Evolutionary conservation across 768 basidiomycete genomes (phyloP), one percentile per base, ranked within the genome.

Genomic region (Cubamyces sp.): DNA sequence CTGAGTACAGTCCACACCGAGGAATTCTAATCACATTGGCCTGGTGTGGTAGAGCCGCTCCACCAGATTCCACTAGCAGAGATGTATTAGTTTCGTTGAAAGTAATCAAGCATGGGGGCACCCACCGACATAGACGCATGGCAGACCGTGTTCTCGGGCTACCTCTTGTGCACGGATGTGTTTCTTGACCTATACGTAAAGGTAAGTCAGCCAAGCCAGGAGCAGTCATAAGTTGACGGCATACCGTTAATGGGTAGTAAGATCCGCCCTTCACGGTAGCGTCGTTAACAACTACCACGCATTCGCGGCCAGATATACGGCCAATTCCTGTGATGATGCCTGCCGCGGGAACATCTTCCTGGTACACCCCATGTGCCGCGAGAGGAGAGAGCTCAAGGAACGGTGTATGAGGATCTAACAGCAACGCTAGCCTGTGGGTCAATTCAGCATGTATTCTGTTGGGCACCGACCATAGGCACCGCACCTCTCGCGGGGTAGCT

Each of bases 101-200:
- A 25, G 25, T 15, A 8, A 15, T 49, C 45, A 21, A 34, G 9
- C 42, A 21, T 2, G 11, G 19, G 42, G 28, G 37, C 1, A 71
- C 88, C 23, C 71, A 94, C 94, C 94, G 61, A 96, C 81, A 75
- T 98, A 98, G 43, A 98, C 84, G 73, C 94, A 96, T 11, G 95
- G 94, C 34, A 97, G 75, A 4, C 87, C 83, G 71, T 96, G 91
- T 77, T 96, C 94, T 61, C 87, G 79, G n/a, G 95, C 95, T 64
- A 98, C 88, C 72, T 97, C 93, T 71, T 98, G 95, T 0, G 95
- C 96, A 19, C 95, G 85, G 25, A 98, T 75, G 68, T 98, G 95
- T 73, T 98, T 98, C 85, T 97, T 98, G 68, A 98, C 91, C 84
- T 90, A 58, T 9, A 37, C 0, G 23, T 14, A 11, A 19, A 15